Conservation (phyloP, 1,284 basidiomycete genomes). For the Exsudoporus floridanus region DNA sequence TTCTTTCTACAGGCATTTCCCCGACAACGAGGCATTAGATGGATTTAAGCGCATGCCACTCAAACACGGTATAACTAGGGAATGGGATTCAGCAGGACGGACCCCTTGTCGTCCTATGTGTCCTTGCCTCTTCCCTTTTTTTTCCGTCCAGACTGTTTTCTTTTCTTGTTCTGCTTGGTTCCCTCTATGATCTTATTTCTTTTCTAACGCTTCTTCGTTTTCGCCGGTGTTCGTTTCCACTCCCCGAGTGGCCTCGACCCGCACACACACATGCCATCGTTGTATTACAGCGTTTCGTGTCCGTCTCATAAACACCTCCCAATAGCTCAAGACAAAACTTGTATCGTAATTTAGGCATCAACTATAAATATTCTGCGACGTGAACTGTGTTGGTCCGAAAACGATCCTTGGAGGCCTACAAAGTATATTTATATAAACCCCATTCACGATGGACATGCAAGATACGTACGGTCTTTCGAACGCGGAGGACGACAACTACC, state of each 20-base stretch:
- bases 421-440: too few species aligned
- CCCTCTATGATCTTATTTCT: conserved; percentile 11
- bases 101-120: background rate
- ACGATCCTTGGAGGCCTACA: too few species aligned
- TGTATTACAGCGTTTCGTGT: conserved; percentile 22
- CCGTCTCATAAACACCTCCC: background rate
- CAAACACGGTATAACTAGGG: conserved; percentile 11
- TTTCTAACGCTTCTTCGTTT: conserved; percentile 2
- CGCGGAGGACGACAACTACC: background rate
- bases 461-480: background rate
- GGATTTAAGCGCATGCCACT: conserved; percentile 17
- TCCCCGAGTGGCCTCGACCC: background rate
- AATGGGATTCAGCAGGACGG: conserved; percentile 5
- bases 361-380: conserved; percentile 36
- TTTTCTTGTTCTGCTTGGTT: conserved; percentile 25
- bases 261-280: conserved; percentile 4
- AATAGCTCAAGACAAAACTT: conserved; percentile 23
- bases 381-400: too few species aligned
- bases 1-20: conserved; percentile 43
- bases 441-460: background rate
- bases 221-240: background rate
- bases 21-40: conserved; percentile 19
- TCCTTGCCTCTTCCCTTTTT: conserved; percentile 2
- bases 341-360: conserved; percentile 37
- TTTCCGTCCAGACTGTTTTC: conserved; percentile 1